Conservation (phyloP, 164 flowering plant genomes). For the grape (Vitis vinifera) region ASM3070453v1 NC_081811.1:3985001-3985500, state of each 20-base stretch:
- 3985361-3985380: neutral
- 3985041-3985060: constrained; percentile 20
- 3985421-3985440: too few species aligned
- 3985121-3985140: neutral
- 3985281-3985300: too few species aligned
- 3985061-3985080: constrained; percentile 38
- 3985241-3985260: constrained; percentile 19
- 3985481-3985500: too few species aligned
- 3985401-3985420: too few species aligned
- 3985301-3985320: neutral
- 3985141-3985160: neutral
- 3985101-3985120: neutral
- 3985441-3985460: too few species aligned
- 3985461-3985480: neutral
- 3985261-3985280: constrained; percentile 9
- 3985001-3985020: constrained; percentile 12
- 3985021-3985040: constrained; percentile 11
- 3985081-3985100: constrained; percentile 6
- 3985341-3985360: neutral
- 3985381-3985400: too few species aligned
- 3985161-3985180: neutral
- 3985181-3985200: neutral
- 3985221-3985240: constrained; percentile 20
- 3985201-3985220: constrained; percentile 2
- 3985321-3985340: neutral